These are phyloP conservation scores for Candida quercuum DNA, from an alignment of 805 yeast genomes.

Conservation along the genomic window DNA sequence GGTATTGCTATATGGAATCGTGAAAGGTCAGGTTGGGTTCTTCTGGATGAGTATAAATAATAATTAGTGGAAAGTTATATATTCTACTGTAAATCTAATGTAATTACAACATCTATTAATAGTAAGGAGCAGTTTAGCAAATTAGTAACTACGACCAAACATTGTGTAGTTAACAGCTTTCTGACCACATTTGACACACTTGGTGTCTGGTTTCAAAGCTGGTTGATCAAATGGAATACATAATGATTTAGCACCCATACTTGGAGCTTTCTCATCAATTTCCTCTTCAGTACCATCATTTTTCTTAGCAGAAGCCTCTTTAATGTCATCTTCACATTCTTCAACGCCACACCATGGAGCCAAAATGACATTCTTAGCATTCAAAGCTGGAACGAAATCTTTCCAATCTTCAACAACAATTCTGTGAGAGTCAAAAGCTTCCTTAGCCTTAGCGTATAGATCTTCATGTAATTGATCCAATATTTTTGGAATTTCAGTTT, in stretches of 20 bases:
- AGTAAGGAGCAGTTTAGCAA: background rate
- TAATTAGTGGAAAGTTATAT: no score
- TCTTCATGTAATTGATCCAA: constrained; percentile 78
- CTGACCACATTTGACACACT: constrained; percentile 81
- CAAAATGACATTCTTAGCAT: constrained; percentile 82
- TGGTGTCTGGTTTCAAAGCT: constrained; percentile 66
- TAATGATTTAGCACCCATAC: constrained; percentile 98
- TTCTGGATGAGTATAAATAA: constrained; percentile 47
- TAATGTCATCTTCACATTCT: constrained; percentile 96
- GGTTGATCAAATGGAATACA: constrained; percentile 97
- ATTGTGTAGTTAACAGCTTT: constrained; percentile 79
- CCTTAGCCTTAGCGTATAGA: constrained; percentile 74
- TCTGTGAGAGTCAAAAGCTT: constrained; percentile 77
- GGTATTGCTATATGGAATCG: constrained; percentile 65
- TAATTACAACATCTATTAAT: no score
- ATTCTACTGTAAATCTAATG: no score
- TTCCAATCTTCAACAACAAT: constrained; percentile 78
- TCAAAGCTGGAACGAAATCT: constrained; percentile 89
- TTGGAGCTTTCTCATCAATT: constrained; percentile 93
- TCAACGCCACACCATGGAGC: constrained; percentile 97
- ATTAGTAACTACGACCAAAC: constrained; percentile 94
- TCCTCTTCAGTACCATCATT: constrained; percentile 83
- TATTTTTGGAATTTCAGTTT: constrained; percentile 62
- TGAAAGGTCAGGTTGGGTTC: constrained; percentile 54
- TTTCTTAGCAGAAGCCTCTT: constrained; percentile 76